These are phyloP conservation scores for Schrenkiella parvula DNA, from an alignment of 345 rosid genomes.

Conservation along the genomic window DNA sequence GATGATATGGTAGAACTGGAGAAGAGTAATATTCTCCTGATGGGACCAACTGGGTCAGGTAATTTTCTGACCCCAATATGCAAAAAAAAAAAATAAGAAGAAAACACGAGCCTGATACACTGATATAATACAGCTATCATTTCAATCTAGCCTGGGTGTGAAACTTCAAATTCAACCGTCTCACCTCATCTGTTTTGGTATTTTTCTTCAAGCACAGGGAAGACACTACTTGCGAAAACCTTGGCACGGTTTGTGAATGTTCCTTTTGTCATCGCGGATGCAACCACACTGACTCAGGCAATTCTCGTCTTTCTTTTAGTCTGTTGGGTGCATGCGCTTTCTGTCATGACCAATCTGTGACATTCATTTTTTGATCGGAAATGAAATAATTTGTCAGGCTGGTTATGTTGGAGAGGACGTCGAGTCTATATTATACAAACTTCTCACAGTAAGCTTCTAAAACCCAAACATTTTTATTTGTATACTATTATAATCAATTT, in stretches of 20 bases:
- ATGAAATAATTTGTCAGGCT: constrained; percentile 61
- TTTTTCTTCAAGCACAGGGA: constrained; percentile 85
- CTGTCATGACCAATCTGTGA: constrained; percentile 32
- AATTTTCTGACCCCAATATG: constrained; percentile 14
- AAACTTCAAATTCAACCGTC: neutral
- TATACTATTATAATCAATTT: neutral
- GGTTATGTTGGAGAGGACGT: constrained; percentile 99
- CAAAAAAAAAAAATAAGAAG: no score
- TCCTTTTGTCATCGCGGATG: constrained; percentile 94
- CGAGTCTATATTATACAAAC: constrained; percentile 97
- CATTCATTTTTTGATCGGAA: constrained; percentile 20
- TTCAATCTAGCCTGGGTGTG: neutral
- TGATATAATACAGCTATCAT: neutral
- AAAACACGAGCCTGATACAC: neutral
- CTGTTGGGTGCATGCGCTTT: constrained; percentile 18
- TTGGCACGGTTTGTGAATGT: constrained; percentile 97
- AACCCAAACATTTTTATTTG: neutral
- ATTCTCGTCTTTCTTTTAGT: constrained; percentile 24
- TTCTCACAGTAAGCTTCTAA: constrained; percentile 56
- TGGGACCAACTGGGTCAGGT: constrained; percentile 99
- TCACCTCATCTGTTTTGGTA: constrained; percentile 23
- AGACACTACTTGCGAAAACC: constrained; percentile 94
- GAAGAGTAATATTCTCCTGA: constrained; percentile 96
- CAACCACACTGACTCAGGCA: constrained; percentile 98
- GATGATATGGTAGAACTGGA: constrained; percentile 92